phyloP scores from a whole-genome alignment of 768 basidiomycete species.

The Leccinum arenicola region DNA sequence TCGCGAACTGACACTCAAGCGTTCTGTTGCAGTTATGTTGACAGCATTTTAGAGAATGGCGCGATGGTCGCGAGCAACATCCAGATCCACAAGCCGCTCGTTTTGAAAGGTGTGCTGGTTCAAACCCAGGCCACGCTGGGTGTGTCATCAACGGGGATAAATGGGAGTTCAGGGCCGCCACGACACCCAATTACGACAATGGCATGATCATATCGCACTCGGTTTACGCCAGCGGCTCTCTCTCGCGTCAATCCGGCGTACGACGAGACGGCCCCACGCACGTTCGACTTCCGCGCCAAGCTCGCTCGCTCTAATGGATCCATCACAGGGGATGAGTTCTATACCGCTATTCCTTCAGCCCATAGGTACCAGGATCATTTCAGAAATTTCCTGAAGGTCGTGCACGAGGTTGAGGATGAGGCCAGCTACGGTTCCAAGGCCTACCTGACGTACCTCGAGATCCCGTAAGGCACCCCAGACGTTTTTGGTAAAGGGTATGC shows the following conservation, averaged over 20 bases:
- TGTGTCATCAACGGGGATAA: slow-evolving; percentile 27
- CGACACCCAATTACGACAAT: slow-evolving; percentile 20
- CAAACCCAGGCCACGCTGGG: slow-evolving; percentile 20
- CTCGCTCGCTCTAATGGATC: slow-evolving; percentile 19
- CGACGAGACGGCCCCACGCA: slow-evolving; percentile 19
- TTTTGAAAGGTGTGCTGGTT: slow-evolving; percentile 17
- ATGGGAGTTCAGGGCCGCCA: slow-evolving; percentile 31
- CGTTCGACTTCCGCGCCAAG: slow-evolving; percentile 21
- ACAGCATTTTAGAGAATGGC: slow-evolving; percentile 33
- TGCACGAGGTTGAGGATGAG: slow-evolving; percentile 28
- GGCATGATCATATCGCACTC: slow-evolving; percentile 27
- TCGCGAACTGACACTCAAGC: neutral
- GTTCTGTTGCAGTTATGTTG: slow-evolving; percentile 19
- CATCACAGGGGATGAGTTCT: slow-evolving; percentile 21
- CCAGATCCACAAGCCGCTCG: slow-evolving; percentile 29
- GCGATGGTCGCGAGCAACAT: slow-evolving; percentile 30
- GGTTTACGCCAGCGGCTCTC: slow-evolving; percentile 27
- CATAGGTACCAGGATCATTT: slow-evolving; percentile 25
- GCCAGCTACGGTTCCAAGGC: slow-evolving; percentile 27
- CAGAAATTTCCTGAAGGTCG: slow-evolving; percentile 26
- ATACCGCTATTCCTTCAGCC: slow-evolving; percentile 16
- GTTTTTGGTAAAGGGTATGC: slow-evolving; percentile 30
- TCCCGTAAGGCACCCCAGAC: slow-evolving; percentile 23
- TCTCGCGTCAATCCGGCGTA: slow-evolving; percentile 26
- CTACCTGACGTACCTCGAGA: slow-evolving; percentile 24